Base-by-base conservation (phyloP, 2,329 filamentous ascomycete genomes). In the Aspergillus sp. region DNA sequence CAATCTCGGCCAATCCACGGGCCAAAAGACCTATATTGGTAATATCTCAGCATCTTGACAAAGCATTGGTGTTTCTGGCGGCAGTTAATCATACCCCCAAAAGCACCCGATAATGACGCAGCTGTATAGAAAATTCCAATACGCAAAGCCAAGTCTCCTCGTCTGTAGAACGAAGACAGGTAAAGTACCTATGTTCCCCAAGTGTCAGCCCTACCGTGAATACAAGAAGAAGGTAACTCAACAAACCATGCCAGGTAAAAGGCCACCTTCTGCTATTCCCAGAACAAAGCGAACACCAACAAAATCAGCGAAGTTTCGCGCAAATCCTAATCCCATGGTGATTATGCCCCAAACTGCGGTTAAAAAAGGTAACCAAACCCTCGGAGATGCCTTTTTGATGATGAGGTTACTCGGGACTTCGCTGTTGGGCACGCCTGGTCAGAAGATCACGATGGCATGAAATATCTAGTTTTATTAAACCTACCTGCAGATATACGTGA, bases 61-160 rank as follows among this genome's bases (percentile, higher is more conserved):
- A 19, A 19, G 8, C 8, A 32, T 32, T n/a, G 33, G 13, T 19
- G 12, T 8, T 19, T 38, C 5, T n/a, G 19, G 4, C 30, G 28
- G 27, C 19, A 7, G 10, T 30, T 12, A 13, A 1, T 33, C 46
- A 35, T 54, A 65, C 76, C 81, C 27, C 80, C 80, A 56, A 84
- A 85, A 1, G 81, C 81, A 2, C 81, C 81, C 0, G 79, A 82
- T 5, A 86, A 63, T 1, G 81, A 83, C 0, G 82, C 81, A 2
- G 81, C 80, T 1, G 81, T 84, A 58, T 85, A 86, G 55, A 86
- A 85, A 5, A 86, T 67, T 28, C 81, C 83, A 39, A 86, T 82
- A 5, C 83, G 71, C 32, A 84, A 61, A 0, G 80, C 79, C 48
- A 85, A 67, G 50, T 85, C 80, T 1, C 73, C 69, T 13, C 81